These are phyloP conservation scores for Suillus decipiens DNA, from an alignment of 768 basidiomycete species.

Conservation along the genomic window DNA sequence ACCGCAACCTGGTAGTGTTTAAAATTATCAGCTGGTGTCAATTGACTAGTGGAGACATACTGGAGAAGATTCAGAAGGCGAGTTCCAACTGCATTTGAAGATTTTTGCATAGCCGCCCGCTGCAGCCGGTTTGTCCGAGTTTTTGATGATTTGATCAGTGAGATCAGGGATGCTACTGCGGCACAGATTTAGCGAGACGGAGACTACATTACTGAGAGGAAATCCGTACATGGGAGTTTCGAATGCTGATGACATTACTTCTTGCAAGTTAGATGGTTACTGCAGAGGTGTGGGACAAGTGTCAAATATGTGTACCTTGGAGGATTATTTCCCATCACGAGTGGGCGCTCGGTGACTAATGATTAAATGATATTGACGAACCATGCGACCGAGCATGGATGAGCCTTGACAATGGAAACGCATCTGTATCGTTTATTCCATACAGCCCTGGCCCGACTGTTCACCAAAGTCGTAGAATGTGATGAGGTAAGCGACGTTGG, in stretches of 20 bases:
- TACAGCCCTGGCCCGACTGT: too few species aligned
- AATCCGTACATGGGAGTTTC: not conserved
- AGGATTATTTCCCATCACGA: not conserved
- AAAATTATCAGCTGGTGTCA: too few species aligned
- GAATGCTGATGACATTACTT: not conserved
- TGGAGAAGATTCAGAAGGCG: not conserved
- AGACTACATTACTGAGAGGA: not conserved
- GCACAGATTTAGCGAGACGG: not conserved
- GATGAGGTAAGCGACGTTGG: too few species aligned
- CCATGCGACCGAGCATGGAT: too few species aligned
- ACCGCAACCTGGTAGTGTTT: constrained; percentile 8
- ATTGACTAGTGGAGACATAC: not conserved
- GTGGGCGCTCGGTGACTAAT: not conserved
- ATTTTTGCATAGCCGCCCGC: constrained; percentile 47
- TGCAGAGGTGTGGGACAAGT: not conserved
- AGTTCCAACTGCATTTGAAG: constrained; percentile 38
- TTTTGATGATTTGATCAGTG: constrained; percentile 13
- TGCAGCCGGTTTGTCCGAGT: constrained; percentile 32
- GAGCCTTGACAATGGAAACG: too few species aligned
- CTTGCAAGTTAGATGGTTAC: not conserved
- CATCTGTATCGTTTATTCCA: too few species aligned
- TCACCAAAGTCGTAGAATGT: too few species aligned
- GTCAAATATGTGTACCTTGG: not conserved
- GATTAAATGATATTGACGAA: too few species aligned
- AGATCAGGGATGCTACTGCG: not conserved